Evolutionary conservation across 2,329 filamentous ascomycete species (phyloP).

Genomic region (Xylaria sp.): DNA sequence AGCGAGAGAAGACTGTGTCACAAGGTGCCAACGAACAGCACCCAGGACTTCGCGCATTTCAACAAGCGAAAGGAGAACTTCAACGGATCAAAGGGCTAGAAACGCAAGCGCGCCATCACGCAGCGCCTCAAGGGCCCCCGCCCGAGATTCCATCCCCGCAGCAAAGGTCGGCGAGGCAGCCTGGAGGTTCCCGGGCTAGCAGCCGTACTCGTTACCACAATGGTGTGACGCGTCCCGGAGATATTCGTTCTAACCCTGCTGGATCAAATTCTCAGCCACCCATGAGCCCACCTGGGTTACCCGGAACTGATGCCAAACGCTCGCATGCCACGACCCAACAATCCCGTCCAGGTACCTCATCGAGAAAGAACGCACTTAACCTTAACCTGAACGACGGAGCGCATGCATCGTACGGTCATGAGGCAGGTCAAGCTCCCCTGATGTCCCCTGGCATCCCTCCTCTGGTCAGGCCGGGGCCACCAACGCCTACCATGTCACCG

Average conservation of each 20-base stretch:
- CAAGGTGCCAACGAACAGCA: conserved; percentile 32
- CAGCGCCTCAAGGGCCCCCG: conserved; percentile 22
- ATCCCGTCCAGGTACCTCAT: conserved; percentile 31
- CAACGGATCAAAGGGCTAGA: conserved; percentile 53
- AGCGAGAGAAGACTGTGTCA: conserved; percentile 20
- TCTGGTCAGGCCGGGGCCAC: conserved; percentile 30
- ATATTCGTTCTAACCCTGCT: conserved; percentile 31
- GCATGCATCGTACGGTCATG: conserved; percentile 33
- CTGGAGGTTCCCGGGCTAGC: conserved; percentile 31
- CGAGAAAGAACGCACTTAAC: conserved; percentile 21
- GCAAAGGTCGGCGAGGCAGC: conserved; percentile 24
- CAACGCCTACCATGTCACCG: conserved; percentile 33
- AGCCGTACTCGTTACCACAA: conserved; percentile 38
- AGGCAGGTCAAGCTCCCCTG: conserved; percentile 41
- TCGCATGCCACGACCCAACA: conserved; percentile 32
- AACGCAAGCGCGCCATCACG: conserved; percentile 39
- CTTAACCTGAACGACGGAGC: conserved; percentile 33
- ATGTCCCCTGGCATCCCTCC: conserved; percentile 40
- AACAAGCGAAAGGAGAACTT: conserved; percentile 52
- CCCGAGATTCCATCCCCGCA: conserved; percentile 21
- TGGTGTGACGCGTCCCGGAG: conserved; percentile 38
- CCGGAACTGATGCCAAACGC: conserved; percentile 41
- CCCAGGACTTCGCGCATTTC: conserved; percentile 51
- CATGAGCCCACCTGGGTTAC: conserved; percentile 43
- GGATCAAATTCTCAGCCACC: conserved; percentile 29